Evolutionary conservation across 345 rosid species (phyloP), one percentile per base, ranked within the genome.

Genomic region (Eucalyptus cloeziana): DNA sequence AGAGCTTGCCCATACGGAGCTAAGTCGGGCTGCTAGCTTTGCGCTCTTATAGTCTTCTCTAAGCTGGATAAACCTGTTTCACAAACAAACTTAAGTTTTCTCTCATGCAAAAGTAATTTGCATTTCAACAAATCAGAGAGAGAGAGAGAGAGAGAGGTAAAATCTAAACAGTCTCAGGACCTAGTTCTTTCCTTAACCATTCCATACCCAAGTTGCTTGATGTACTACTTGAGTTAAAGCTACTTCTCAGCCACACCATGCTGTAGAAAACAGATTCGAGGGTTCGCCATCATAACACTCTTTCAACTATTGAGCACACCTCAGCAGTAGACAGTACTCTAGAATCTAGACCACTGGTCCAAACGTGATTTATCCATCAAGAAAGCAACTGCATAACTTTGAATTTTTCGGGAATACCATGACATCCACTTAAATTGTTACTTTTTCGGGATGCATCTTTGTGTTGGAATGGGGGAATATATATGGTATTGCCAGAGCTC

Each of bases 11-110:
- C 95, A 96, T 56, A 98, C 89, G 30, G 97, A 93, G 95, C 97
- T 93, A 87, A 98, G 98, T 90, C 86, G 95, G n/a, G 98, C 86
- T 44, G 99, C 98, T 45, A 98, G 97, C 92, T 96, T 98, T 52
- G 98, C 98, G 88, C 98, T 96, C 93, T 97, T 98, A 91, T 95
- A 96, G 91, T 98, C 99, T 88, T 98, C 99, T 88, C 99, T 92
- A 67, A 98, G 97, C 91, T 96, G 98, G 88, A 98, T 95, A 92
- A 97, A 98, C 96, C 99, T 97, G 96, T 56, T 90, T 52, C 85
- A 52, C 50, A 79, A 89, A 24, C 40, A 86, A 86, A 88, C 60
- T 81, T 25, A 49, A 51, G 40, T 31, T 50, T 54, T 51, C 25
- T 67, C 54, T 51, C 64, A 49, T 49, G n/a, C 30, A 76, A 45